Evolutionary conservation across 306 rosid genomes (phyloP), one percentile per base, ranked within the genome.

Genomic region (Quercus dentata): DNA sequence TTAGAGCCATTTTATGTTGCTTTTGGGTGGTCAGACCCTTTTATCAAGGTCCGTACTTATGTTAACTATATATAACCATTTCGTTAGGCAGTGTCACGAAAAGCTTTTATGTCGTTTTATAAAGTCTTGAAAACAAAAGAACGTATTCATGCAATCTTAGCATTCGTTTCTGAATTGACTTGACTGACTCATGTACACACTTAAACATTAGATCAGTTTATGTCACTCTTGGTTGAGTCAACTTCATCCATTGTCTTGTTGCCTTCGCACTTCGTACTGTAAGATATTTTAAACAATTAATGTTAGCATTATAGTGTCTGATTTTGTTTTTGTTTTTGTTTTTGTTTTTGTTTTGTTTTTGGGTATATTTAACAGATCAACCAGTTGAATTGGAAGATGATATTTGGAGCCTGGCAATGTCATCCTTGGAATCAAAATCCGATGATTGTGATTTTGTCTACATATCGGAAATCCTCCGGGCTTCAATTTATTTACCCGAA

Each of bases 381-480:
- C 38, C 82, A 17, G 83, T 74, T 64, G 97, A 90, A 31, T 82
- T 83, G 56, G 99, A 91, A 46, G 98, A 91, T 15, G 97, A 93
- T 58, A 82, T 71, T 31, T 93, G 98, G 94, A 82, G 86, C 30
- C 81, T 82, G 10, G 77, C 83, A 7, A 51, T 88, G 65, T 87
- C 80, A 52, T 80, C 71, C 31, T 49, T 84, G 2, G 98, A 89
- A 58, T 86, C 83, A 3, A 83, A 81, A 54, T 83, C 80, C 0
- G 88, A 84, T 21, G 97, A 91, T 49, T 64, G 84, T 33, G 98
- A 93, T 75, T 87, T 88, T 4, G 76, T 81, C 28, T 95, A 95
- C 59, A 87, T 93, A 6, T 90, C 91, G 23, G 93, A 95, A 83
- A 83, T 95, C 57, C 83, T 95, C 18, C 85, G 84, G 1, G 98